Evolutionary conservation across 768 basidiomycete species (phyloP).

Genomic region (Glaciozyma martinii): DNA sequence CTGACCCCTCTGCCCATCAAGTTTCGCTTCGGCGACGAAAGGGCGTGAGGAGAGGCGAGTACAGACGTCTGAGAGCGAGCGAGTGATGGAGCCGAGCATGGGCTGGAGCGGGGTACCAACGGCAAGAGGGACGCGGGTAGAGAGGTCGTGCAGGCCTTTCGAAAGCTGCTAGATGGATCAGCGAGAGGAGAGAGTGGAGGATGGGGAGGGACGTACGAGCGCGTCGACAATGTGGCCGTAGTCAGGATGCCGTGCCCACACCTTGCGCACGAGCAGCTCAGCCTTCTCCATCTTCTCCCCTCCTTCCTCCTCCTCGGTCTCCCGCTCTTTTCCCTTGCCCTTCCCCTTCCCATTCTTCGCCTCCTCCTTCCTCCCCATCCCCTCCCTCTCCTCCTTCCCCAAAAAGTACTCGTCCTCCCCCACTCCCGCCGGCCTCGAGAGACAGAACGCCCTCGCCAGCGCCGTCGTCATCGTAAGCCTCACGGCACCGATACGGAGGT

Average conservation of each 20-base stretch:
- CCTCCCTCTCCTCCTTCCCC: slow-evolving; percentile 29
- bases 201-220: neutral
- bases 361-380: slow-evolving; percentile 21
- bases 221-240: slow-evolving; percentile 47
- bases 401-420: slow-evolving; percentile 27
- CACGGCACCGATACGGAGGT: slow-evolving; percentile 80
- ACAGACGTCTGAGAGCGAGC: slow-evolving; percentile 77
- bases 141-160: neutral
- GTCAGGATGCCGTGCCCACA: slow-evolving; percentile 70
- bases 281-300: slow-evolving; percentile 49
- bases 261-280: slow-evolving; percentile 57
- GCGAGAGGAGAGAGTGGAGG: neutral
- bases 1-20: slow-evolving; percentile 56
- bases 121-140: neutral
- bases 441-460: slow-evolving; percentile 65
- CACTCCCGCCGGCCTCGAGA: slow-evolving; percentile 39
- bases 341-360: slow-evolving; percentile 8
- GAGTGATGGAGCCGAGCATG: slow-evolving; percentile 74
- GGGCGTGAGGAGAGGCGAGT: slow-evolving; percentile 51
- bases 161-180: neutral
- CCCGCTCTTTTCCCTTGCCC: slow-evolving; percentile 28
- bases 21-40: slow-evolving; percentile 83
- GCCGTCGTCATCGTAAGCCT: slow-evolving; percentile 70
- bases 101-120: slow-evolving; percentile 59
- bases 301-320: slow-evolving; percentile 35